A percentile compares a stretch with the other conserved stretches of the same genome.
Conservation (phyloP, 208 protist species). For the Wallacemonas collosoma region DNA sequence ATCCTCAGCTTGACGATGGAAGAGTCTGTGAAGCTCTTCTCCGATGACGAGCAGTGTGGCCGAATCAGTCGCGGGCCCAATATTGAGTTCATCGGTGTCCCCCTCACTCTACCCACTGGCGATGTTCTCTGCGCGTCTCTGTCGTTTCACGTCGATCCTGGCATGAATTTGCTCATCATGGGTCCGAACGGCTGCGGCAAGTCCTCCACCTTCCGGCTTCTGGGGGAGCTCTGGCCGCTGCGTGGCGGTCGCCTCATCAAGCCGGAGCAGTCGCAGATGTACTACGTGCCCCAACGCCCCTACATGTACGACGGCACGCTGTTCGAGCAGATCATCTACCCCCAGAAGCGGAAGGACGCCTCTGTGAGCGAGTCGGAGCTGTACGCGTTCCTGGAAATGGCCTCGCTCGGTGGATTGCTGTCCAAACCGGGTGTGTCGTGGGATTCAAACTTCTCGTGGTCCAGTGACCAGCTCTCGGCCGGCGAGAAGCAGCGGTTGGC, state of each 20-base stretch:
- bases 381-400: constrained; percentile 64
- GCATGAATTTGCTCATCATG: constrained; percentile 91
- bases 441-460: constrained; percentile 59
- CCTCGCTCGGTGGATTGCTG: constrained; percentile 66
- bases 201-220: constrained; percentile 80
- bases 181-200: constrained; percentile 93
- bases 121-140: constrained; percentile 62
- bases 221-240: constrained; percentile 86
- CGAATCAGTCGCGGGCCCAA: constrained; percentile 52
- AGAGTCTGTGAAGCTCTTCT: constrained; percentile 1
- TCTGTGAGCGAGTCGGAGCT: constrained; percentile 64
- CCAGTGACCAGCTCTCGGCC: constrained; percentile 56
- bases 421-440: constrained; percentile 55
- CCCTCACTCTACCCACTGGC: constrained; percentile 59
- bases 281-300: constrained; percentile 87
- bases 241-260: constrained; percentile 64
- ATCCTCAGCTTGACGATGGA: constrained; percentile 13
- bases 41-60: constrained; percentile 18
- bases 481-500: constrained; percentile 90
- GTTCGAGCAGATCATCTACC: constrained; percentile 91
- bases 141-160: constrained; percentile 75
- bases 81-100: constrained; percentile 83
- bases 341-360: constrained; percentile 45
- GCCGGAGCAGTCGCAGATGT: constrained; percentile 73
- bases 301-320: constrained; percentile 85